Base-by-base conservation (phyloP, 345 rosid genomes). In the Punica granatum region DNA sequence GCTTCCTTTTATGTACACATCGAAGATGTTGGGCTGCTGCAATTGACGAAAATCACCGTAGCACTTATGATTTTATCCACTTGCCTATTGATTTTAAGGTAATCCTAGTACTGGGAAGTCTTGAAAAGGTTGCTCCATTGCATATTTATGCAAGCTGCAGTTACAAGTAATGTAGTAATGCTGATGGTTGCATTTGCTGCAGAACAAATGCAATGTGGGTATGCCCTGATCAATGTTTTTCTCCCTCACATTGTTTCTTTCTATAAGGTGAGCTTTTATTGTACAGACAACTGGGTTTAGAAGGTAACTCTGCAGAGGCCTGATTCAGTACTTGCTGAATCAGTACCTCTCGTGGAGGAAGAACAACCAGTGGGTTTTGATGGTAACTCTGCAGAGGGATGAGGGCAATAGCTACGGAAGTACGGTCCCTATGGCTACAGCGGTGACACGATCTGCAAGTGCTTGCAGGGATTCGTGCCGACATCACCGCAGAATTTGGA, bases 181-280 rank as follows among this genome's bases (percentile, higher is more conserved):
- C 34, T 56, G 61, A 25, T 56, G 33, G 33, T 56, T 14, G 67
- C 25, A 71, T 1, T 69, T n/a, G 67, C 44, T 85, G 85, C 95
- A 94, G 97, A 94, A 94, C 81, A 94, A 94, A 67, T 94, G 99
- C 85, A 94, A 94, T 70, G 97, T 89, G 99, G 99, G 25, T 86
- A 94, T 56, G 97, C 99, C 42, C 90, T 94, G 72, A 82, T 91
- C 84, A 94, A 94, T 73, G 74, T 88, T 67, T 91, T 95, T 73
- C 91, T 97, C 54, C 75, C 87, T 18, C 97, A 84, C 79, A 89
- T 94, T 26, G 78, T 91, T 74, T 86, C 96, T 74, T 89, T 94
- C 81, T 88, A 84, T 43, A 84, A 88, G 93, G 98, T 93, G 44
- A 72, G 33, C n/a, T n/a, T n/a, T 13, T 58, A n/a, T n/a, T n/a